Conservation (phyloP, 306 rosid genomes). For the Casuarina glauca region DNA sequence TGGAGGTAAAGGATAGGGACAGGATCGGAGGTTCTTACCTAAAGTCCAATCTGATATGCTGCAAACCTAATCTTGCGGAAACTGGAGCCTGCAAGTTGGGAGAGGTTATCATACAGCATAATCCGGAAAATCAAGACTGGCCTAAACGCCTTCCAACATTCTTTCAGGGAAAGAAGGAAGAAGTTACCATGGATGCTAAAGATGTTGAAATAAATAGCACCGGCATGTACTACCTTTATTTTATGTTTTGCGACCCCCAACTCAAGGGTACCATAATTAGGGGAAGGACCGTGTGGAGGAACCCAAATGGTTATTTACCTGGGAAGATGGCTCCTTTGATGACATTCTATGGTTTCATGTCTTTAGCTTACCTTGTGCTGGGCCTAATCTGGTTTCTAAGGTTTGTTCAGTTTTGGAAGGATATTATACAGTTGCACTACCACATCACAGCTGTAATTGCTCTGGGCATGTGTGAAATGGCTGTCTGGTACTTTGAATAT, state of each 20-base stretch:
- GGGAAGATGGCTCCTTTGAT: constrained; percentile 90
- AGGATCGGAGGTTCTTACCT: constrained; percentile 69
- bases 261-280: constrained; percentile 67
- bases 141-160: constrained; percentile 66
- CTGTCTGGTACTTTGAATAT: constrained; percentile 93
- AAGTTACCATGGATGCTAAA: constrained; percentile 35
- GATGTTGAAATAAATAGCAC: constrained; percentile 51
- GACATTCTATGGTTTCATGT: constrained; percentile 81
- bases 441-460: constrained; percentile 85
- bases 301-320: constrained; percentile 81
- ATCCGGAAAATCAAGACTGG: constrained; percentile 42
- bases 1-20: constrained; percentile 72
- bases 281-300: constrained; percentile 89
- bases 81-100: constrained; percentile 57
- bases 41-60: constrained; percentile 64
- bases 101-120: constrained; percentile 65
- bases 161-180: constrained; percentile 51
- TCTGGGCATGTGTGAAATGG: constrained; percentile 97
- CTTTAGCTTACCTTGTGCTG: constrained; percentile 72
- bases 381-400: constrained; percentile 83
- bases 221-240: constrained; percentile 90
- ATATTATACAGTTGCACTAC: constrained; percentile 77
- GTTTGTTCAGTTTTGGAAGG: constrained; percentile 84
- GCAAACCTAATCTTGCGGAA: constrained; percentile 44
- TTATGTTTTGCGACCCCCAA: constrained; percentile 73